These are phyloP conservation scores for Moelleriella libera DNA, from an alignment of 2,329 filamentous ascomycete genomes.

Conservation along the genomic window DNA sequence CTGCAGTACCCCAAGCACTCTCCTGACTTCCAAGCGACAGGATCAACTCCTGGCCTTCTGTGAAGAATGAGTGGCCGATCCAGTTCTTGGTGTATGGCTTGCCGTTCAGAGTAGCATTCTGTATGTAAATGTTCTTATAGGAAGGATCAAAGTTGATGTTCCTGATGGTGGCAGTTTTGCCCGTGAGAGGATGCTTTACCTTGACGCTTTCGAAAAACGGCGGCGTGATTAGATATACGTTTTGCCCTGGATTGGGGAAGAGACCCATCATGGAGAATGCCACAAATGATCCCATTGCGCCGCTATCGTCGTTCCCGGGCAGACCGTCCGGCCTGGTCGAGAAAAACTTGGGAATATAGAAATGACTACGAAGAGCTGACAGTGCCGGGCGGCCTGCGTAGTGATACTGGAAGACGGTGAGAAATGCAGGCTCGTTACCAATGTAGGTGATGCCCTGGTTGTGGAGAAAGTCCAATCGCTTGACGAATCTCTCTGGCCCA, in stretches of 20 bases:
- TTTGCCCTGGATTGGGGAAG: constrained; percentile 53
- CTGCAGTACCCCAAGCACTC: constrained; percentile 48
- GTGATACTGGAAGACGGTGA: constrained; percentile 55
- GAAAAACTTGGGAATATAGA: constrained; percentile 53
- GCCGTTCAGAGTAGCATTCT: constrained; percentile 49
- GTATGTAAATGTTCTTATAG: constrained; percentile 48
- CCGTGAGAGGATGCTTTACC: constrained; percentile 41
- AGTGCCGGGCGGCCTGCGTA: constrained; percentile 50
- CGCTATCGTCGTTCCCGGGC: constrained; percentile 57
- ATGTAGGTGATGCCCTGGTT: constrained; percentile 51
- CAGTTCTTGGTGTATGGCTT: constrained; percentile 48
- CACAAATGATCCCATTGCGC: constrained; percentile 55
- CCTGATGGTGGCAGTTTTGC: constrained; percentile 43
- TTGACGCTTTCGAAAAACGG: constrained; percentile 51
- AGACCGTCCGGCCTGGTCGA: constrained; percentile 43
- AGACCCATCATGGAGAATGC: constrained; percentile 56
- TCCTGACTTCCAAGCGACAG: constrained; percentile 45
- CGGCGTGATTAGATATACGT: constrained; percentile 58
- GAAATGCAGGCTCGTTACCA: constrained; percentile 47
- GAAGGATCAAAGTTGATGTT: constrained; percentile 47
- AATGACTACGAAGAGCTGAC: constrained; percentile 40
- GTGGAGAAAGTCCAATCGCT: constrained; percentile 50
- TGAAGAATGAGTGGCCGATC: constrained; percentile 55
- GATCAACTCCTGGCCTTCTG: constrained; percentile 49
- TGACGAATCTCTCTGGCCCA: constrained; percentile 39